Evolutionary conservation across 192 early-diverging fungal species (phyloP).

Genomic region (Podila epigama): DNA sequence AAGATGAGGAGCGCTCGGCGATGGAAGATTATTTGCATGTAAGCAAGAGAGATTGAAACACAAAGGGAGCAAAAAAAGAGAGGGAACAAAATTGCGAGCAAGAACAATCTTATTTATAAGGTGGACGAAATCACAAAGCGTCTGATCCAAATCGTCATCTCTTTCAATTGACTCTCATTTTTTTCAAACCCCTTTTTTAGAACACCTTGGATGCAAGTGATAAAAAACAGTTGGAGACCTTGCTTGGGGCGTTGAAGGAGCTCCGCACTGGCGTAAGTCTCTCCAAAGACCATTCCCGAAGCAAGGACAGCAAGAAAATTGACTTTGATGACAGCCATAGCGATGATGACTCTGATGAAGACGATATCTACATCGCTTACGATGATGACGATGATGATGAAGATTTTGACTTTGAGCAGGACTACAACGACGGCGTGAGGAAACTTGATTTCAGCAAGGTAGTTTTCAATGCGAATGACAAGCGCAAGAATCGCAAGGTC

Average conservation of each 20-base stretch:
- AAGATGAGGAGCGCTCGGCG: constrained; percentile 27
- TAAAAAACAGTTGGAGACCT: constrained; percentile 9
- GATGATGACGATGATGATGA: constrained; percentile 13
- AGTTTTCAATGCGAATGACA: constrained; percentile 13
- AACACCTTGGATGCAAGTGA: constrained; percentile 24
- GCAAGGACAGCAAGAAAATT: constrained; percentile 5
- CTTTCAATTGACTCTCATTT: background rate
- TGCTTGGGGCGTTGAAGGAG: constrained; percentile 30
- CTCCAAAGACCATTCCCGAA: constrained; percentile 15
- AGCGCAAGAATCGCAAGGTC: constrained; percentile 25
- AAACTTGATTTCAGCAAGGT: constrained; percentile 36
- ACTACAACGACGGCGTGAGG: constrained; percentile 31
- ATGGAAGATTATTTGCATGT: constrained; percentile 38
- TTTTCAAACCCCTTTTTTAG: background rate
- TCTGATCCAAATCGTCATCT: background rate
- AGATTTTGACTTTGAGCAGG: constrained; percentile 43
- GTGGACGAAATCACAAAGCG: background rate
- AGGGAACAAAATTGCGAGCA: background rate
- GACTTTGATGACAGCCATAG: constrained; percentile 21
- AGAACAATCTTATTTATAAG: background rate
- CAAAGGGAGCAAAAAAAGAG: no score
- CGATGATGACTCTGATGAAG: background rate
- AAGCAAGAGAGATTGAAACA: no score
- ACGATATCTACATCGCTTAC: no score
- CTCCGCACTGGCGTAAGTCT: constrained; percentile 21